A percentile compares a stretch with the other conserved stretches of the same genome.
Evolutionary conservation across 164 flowering plant genomes (phyloP).

Genomic region (Vitis rotundifolia): DNA sequence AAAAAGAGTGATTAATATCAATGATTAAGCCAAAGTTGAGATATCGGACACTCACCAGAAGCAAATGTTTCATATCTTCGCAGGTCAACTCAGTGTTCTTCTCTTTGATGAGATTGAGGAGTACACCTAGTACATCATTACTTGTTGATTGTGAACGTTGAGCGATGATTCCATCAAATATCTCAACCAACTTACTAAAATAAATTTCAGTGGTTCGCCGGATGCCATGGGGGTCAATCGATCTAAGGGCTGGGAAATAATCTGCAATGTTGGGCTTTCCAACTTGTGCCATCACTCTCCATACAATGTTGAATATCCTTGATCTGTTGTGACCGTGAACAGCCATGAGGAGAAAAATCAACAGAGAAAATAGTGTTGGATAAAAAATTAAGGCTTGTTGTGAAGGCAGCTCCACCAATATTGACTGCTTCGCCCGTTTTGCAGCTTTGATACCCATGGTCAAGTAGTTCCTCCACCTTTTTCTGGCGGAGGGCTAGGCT

Average conservation of each 20-base stretch:
- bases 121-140: constrained; percentile 23
- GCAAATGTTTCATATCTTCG: neutral
- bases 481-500: constrained; percentile 17
- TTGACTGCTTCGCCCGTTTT: constrained; percentile 10
- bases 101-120: constrained; percentile 18
- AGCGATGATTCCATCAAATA: constrained; percentile 20
- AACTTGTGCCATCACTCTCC: constrained; percentile 14
- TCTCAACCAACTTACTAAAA: constrained; percentile 8
- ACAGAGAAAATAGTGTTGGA: constrained; percentile 36
- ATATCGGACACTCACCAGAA: constrained; percentile 8
- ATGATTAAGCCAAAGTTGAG: no score
- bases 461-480: constrained; percentile 30
- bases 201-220: neutral
- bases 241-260: constrained; percentile 23
- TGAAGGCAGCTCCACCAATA: constrained; percentile 24
- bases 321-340: constrained; percentile 16
- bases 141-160: constrained; percentile 7
- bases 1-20: no score
- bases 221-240: constrained; percentile 30
- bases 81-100: constrained; percentile 7
- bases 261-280: constrained; percentile 32
- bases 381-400: constrained; percentile 23
- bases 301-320: constrained; percentile 16
- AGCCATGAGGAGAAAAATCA: constrained; percentile 20
- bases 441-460: constrained; percentile 9